Conservation (phyloP, 805 yeast species). For the Candida incommunis region DNA sequence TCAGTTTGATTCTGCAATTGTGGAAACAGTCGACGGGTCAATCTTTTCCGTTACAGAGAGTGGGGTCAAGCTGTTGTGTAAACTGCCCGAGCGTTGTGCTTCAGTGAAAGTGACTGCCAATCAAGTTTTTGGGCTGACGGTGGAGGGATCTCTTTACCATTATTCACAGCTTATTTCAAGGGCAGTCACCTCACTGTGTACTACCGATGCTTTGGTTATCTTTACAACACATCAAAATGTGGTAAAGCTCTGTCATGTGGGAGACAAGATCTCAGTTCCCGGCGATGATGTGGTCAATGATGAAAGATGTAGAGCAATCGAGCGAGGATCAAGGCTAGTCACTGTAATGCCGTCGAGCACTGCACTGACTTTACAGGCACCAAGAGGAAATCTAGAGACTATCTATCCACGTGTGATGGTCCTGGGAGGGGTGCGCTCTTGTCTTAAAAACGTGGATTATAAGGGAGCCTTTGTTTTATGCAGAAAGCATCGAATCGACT, state of each 20-base stretch:
- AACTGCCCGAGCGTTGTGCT: constrained; percentile 54
- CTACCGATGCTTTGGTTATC: constrained; percentile 57
- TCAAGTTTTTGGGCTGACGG: constrained; percentile 56
- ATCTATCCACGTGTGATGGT: constrained; percentile 90
- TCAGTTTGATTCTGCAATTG: constrained; percentile 26
- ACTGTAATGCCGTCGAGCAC: constrained; percentile 70
- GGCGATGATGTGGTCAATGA: constrained; percentile 30
- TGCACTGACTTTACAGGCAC: constrained; percentile 79
- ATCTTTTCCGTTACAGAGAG: constrained; percentile 27
- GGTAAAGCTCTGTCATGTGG: constrained; percentile 67
- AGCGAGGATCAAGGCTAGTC: constrained; percentile 80
- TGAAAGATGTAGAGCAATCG: constrained; percentile 80
- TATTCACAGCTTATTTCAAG: constrained; percentile 44
- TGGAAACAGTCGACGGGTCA: constrained; percentile 51
- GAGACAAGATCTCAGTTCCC: constrained; percentile 23
- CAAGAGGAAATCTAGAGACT: constrained; percentile 92
- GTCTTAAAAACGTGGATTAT: constrained; percentile 45
- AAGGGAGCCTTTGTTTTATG: constrained; percentile 68
- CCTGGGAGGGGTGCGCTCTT: constrained; percentile 61
- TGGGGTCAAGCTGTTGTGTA: constrained; percentile 24
- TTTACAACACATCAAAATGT: constrained; percentile 83
- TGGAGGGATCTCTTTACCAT: constrained; percentile 60
- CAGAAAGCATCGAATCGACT: constrained; percentile 79
- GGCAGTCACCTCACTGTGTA: constrained; percentile 69
- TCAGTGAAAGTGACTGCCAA: constrained; percentile 22